Base-by-base conservation (phyloP, 179 eudicot genomes). In the Vitellaria paradoxa region DNA sequence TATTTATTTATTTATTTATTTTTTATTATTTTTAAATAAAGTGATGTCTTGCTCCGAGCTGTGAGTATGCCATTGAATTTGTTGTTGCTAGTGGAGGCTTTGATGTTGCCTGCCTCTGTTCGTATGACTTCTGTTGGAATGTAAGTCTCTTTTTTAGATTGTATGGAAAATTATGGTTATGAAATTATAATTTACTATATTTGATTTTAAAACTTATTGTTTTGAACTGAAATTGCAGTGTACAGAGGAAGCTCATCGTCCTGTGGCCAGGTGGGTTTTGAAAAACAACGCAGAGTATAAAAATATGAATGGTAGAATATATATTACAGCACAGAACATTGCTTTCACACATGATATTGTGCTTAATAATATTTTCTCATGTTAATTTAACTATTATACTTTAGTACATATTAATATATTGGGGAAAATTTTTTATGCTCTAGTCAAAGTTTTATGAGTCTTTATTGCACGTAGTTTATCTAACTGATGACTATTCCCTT, bases 41-140 rank as follows among this genome's bases (percentile, higher is more conserved):
- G 83, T 95, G 99, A 98, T 96, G 99, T 77, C 98, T 98, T 65
- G 91, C 91, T 73, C 97, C 98, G 49, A 98, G 97, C 56, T 96
- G 99, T 65, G 99, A 91, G n/a, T n/a, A n/a, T n/a, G n/a, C n/a
- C n/a, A n/a, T n/a, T n/a, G n/a, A n/a, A n/a, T n/a, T n/a, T n/a
- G n/a, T n/a, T n/a, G n/a, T n/a, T n/a, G n/a, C n/a, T n/a, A n/a
- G n/a, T n/a, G n/a, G n/a, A n/a, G n/a, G 63, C 86, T 88, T 84
- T 76, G 97, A 90, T 70, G 97, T 93, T 61, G 74, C 83, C 23
- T 96, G 99, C 83, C 79, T 78, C 76, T 96, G 99, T 76, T 84
- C 93, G 56, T 82, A 91, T 85, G 85, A 87, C 74, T 93, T 94
- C 78, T 94, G 98, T 81, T 94, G 94, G 94, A 91, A 89, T 79